Evolutionary conservation across 306 rosid species (phyloP), one percentile per base, ranked within the genome.

Genomic region (Dryas alaskensis): DNA sequence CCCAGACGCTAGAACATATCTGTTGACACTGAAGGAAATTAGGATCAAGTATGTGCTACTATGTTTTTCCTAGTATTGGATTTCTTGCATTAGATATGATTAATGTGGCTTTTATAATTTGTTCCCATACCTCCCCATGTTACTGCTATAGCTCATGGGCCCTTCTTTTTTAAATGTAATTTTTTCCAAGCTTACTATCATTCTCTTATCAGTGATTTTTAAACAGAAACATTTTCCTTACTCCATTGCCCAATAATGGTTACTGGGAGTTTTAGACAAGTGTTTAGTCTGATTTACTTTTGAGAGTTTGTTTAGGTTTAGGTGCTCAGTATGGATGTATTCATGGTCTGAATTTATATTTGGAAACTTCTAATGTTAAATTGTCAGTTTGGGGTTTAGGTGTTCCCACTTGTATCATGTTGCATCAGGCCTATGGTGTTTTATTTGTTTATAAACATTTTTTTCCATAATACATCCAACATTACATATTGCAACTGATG

Each of bases 1-100:
- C 79, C 95, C 92, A 48, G 99, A 94, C 86, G 97, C 92, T n/a
- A 85, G 89, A 19, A 79, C 97, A 73, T 92, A 91, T 88, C 87
- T 94, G 74, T 76, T 92, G 88, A 82, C 93, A 19, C 50, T 88
- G 96, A 86, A 88, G 86, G 99, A 92, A 74, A 87, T 92, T 50
- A 83, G 99, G 77, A 82, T 75, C 74, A 87, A 82, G 97, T 94
- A 78, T 25, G 84, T 79, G 63, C 50, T 63, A 60, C 19, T 80
- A 79, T 67, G 60, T 75, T 69, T 43, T 69, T 78, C 10, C 43
- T 51, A 59, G 67, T 58, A 65, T 61, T 78, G 39, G 52, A 53
- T 62, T 77, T 60, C 73, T 48, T 79, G 25, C 57, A 61, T 73
- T 81, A 47, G 16, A 60, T 76, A 72, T 60, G 71, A 55, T 72